Evolutionary conservation across 352 stramenopile genomes (phyloP).

Genomic region (Phytopythium sindhum): DNA sequence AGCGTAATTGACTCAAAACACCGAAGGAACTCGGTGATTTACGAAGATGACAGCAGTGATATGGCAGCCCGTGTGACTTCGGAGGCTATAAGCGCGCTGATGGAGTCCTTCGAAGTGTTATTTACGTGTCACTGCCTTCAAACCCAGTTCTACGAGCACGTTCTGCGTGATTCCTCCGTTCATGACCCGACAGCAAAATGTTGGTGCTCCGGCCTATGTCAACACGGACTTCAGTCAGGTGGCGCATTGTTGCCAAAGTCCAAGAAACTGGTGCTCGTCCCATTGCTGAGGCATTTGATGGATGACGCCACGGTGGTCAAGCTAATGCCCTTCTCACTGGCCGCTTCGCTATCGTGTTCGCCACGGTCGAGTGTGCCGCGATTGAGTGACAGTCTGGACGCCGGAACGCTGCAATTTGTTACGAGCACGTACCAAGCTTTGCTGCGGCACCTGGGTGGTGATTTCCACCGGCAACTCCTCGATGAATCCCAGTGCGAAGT

Average conservation of each 20-base stretch:
- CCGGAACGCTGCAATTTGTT: neutral
- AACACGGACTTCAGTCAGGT: neutral
- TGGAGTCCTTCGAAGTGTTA: slow-evolving; percentile 87
- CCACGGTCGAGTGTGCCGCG: neutral
- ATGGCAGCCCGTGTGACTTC: slow-evolving; percentile 4
- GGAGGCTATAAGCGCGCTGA: slow-evolving; percentile 57
- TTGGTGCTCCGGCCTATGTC: neutral
- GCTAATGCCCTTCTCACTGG: slow-evolving; percentile 23
- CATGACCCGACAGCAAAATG: slow-evolving; percentile 1
- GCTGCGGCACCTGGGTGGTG: slow-evolving; percentile 11
- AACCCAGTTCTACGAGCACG: slow-evolving; percentile 49
- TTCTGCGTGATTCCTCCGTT: slow-evolving; percentile 17
- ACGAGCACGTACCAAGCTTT: slow-evolving; percentile 22
- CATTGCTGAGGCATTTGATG: slow-evolving; percentile 59
- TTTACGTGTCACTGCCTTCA: slow-evolving; percentile 77
- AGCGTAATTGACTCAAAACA: slow-evolving; percentile 25
- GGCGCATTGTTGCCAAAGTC: slow-evolving; percentile 13
- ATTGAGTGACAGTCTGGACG: neutral
- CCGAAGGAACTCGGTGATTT: slow-evolving; percentile 8
- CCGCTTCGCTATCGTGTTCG: neutral
- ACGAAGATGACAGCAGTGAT: slow-evolving; percentile 3
- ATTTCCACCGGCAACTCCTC: slow-evolving; percentile 10
- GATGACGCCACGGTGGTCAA: slow-evolving; percentile 57
- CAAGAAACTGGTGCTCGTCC: slow-evolving; percentile 39
- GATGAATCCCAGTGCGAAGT: neutral